A percentile compares a stretch with the other conserved stretches of the same genome.
Evolutionary conservation across 1,284 basidiomycete species (phyloP).

Genomic region (Tylopilus orsonianus): DNA sequence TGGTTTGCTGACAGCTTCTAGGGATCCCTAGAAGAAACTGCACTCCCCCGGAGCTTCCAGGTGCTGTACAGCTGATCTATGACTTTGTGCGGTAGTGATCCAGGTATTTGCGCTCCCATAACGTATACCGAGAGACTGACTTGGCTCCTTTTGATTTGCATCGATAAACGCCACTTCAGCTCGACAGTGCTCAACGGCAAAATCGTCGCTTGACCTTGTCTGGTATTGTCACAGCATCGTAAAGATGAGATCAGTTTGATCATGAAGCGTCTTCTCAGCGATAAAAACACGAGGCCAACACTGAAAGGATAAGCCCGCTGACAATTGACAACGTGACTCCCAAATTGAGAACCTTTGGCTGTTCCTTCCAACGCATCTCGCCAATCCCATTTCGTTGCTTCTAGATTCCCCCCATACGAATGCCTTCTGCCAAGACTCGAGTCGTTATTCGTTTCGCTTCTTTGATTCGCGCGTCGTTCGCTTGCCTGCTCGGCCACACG

Average conservation of each 20-base stretch:
- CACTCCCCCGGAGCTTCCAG: background rate
- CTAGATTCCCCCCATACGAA: background rate
- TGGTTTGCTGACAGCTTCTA: background rate
- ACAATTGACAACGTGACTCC: background rate
- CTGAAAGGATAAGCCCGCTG: conserved; percentile 1
- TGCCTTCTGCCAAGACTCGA: conserved; percentile 1
- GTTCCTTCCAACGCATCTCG: background rate
- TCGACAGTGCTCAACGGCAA: conserved; percentile 2
- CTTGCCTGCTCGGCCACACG: conserved; percentile 18
- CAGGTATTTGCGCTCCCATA: background rate
- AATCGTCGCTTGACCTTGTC: background rate
- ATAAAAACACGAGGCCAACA: conserved; percentile 22
- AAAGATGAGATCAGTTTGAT: conserved; percentile 9
- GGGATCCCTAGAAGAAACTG: background rate
- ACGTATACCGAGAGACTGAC: conserved; percentile 7
- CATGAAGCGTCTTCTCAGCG: conserved; percentile 3
- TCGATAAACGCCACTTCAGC: conserved; percentile 1
- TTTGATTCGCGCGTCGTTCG: conserved; percentile 6
- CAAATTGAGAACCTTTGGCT: background rate
- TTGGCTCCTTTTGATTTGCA: conserved; percentile 5
- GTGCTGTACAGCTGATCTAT: too few species aligned
- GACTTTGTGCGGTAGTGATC: background rate
- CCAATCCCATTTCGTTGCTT: background rate
- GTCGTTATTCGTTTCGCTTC: background rate
- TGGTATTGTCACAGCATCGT: background rate